Percentiles rank a stretch among this genome's conserved stretches.
Conservation (phyloP, 2,329 filamentous ascomycete genomes). For the Grosmannia serpens region DNA sequence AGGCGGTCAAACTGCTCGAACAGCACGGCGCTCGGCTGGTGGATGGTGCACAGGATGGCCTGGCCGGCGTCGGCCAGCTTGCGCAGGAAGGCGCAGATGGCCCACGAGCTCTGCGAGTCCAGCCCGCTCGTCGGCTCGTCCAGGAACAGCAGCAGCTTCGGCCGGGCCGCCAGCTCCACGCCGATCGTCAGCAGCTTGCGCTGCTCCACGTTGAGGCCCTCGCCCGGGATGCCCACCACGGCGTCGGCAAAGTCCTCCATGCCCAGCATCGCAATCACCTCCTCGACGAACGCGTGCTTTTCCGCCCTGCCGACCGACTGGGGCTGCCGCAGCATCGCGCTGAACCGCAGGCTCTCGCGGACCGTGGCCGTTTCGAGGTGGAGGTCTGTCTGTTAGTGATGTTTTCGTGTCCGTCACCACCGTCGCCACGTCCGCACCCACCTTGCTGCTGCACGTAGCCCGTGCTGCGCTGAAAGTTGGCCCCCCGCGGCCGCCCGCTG, state of each 20-base stretch:
- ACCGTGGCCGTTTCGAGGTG: constrained; percentile 77
- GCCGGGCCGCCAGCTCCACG: constrained; percentile 89
- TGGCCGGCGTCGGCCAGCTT: constrained; percentile 82
- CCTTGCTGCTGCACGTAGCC: constrained; percentile 80
- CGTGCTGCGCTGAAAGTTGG: constrained; percentile 80
- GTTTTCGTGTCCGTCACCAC: background rate
- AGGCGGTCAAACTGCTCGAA: constrained; percentile 83
- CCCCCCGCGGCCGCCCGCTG: constrained; percentile 54
- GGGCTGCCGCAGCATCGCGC: constrained; percentile 74
- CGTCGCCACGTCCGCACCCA: background rate
- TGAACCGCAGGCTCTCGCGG: constrained; percentile 69
- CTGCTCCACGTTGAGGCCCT: constrained; percentile 64
- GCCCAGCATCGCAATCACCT: constrained; percentile 80
- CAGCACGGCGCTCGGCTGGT: constrained; percentile 86
- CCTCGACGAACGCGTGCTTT: constrained; percentile 78
- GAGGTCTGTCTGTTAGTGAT: constrained; percentile 41
- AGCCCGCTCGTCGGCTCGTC: constrained; percentile 91
- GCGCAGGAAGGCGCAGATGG: constrained; percentile 74
- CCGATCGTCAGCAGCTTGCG: constrained; percentile 71
- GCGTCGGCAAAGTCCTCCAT: constrained; percentile 87
- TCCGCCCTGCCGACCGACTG: constrained; percentile 59
- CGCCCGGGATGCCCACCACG: constrained; percentile 77
- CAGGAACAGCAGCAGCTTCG: constrained; percentile 76
- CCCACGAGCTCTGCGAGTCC: constrained; percentile 86
- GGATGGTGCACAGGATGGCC: constrained; percentile 91